Base-by-base conservation (phyloP, 192 early-diverging fungal species). In the Umbelopsis sp. region DNA sequence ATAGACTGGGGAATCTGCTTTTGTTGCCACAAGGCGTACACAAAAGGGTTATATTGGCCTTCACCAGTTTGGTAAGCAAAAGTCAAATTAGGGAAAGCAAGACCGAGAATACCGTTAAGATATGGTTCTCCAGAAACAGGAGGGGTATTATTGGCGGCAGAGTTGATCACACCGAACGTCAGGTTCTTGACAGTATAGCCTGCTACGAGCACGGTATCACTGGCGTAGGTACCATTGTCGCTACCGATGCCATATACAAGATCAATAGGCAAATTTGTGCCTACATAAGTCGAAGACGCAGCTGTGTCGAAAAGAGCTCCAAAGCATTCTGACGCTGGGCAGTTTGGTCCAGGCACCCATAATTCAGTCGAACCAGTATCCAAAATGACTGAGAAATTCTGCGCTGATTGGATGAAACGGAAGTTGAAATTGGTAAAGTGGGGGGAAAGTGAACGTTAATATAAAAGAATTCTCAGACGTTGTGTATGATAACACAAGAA, bases 161-260 rank as follows among this genome's bases (percentile, higher is more conserved):
- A 48, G 2, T 21, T 70, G 3, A 77, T 67, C n/a, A 81, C 37
- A n/a, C 77, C 80, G 64, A 81, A 81, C 30, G 47, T 67, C 41
- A 71, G 66, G 3, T 76, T 70, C 16, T 71, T 13, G 3, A 75
- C 49, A 0, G 49, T 67, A 4, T 68, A 61, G 2, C 74, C 77
- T 8, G 30, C 70, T 8, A 81, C 47, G 2, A n/a, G 23, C 1
- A 81, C 73, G 2, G 46, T 73, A 41, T 81, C 80, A 7, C 45
- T 65, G 3, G 51, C 77, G 46, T 72, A 75, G 18, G 74, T 69
- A 27, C 80, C 80, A 35, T 68, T 68, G 12, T 73, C 77, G 11
- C 45, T 61, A 15, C 80, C 80, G 55, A 73, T 72, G 25, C 80
- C 80, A 23, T 78, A 81, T 61, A 51, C 49, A n/a, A 81, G 58